A percentile compares a stretch with the other conserved stretches of the same genome.
Evolutionary conservation across 2,329 filamentous ascomycete genomes (phyloP).

Genomic region (Penicillium sp.): DNA sequence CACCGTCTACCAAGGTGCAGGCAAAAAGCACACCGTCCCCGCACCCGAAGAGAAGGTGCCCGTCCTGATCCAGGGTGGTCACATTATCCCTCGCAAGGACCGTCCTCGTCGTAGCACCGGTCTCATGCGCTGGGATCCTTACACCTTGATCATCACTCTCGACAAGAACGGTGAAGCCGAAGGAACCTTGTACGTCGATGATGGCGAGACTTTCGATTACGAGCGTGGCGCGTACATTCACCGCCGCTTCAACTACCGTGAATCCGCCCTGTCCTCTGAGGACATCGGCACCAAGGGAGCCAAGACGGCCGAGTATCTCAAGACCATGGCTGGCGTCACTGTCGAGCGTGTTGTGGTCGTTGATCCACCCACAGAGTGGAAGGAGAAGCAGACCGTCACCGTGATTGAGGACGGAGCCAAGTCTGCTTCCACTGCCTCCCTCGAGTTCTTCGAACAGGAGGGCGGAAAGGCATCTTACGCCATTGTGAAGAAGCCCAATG

Average conservation of each 20-base stretch:
- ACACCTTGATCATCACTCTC: conserved; percentile 81
- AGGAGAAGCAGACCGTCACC: conserved; percentile 59
- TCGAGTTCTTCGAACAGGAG: conserved; percentile 58
- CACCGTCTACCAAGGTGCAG: conserved; percentile 70
- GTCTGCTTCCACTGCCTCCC: conserved; percentile 52
- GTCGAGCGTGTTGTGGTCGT: conserved; percentile 86
- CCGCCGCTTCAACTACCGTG: conserved; percentile 70
- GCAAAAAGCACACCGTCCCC: conserved; percentile 68
- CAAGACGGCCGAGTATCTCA: conserved; percentile 72
- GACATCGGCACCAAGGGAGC: conserved; percentile 64
- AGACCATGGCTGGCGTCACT: conserved; percentile 73
- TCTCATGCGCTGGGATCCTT: conserved; percentile 92
- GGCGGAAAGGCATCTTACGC: conserved; percentile 63
- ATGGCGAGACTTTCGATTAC: conserved; percentile 90
- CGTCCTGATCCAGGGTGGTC: conserved; percentile 87
- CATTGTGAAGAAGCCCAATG: conserved; percentile 63
- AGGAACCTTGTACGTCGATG: conserved; percentile 86
- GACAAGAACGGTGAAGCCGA: conserved; percentile 70
- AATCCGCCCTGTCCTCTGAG: conserved; percentile 66
- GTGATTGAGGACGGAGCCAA: conserved; percentile 51
- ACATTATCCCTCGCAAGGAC: conserved; percentile 89
- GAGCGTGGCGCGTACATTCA: conserved; percentile 85
- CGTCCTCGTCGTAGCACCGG: conserved; percentile 80
- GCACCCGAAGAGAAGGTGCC: conserved; percentile 86
- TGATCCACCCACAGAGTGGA: conserved; percentile 74